Percentiles rank a stretch among this genome's conserved stretches.
These are phyloP conservation scores for Solanum hybrid DNA, from an alignment of 305 asterid species.

Conservation along the genomic window DNA sequence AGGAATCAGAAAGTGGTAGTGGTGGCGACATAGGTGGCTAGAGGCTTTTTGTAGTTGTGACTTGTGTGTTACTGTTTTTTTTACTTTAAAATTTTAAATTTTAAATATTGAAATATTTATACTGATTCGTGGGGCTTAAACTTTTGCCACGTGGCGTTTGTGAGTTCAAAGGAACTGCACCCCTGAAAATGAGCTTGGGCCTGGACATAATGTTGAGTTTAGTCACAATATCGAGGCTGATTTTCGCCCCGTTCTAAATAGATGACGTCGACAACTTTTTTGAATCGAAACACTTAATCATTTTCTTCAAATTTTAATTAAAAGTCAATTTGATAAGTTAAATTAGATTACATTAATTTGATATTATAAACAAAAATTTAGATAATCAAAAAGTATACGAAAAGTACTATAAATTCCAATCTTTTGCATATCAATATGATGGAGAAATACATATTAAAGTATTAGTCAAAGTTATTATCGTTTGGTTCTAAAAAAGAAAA, in stretches of 20 bases:
- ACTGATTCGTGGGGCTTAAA: background rate
- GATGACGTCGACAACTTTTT: background rate
- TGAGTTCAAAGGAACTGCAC: background rate
- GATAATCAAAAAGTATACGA: too few relatives aligned
- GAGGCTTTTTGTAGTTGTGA: background rate
- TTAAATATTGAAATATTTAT: background rate
- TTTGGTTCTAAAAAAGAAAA: too few relatives aligned
- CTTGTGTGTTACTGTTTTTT: background rate
- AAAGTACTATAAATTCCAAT: too few relatives aligned
- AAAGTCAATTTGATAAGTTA: too few relatives aligned
- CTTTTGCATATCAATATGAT: too few relatives aligned
- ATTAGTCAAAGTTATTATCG: too few relatives aligned
- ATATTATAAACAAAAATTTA: too few relatives aligned
- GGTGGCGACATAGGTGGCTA: background rate
- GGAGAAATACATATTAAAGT: too few relatives aligned
- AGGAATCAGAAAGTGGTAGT: conserved; percentile 5
- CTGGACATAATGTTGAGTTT: background rate
- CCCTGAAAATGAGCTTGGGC: background rate
- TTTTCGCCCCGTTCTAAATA: background rate
- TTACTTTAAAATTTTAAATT: background rate
- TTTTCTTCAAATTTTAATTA: too few relatives aligned
- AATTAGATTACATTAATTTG: too few relatives aligned
- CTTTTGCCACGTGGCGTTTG: background rate
- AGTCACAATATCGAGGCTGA: background rate
- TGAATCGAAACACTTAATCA: too few relatives aligned